Conservation (phyloP, 2,329 filamentous ascomycete species). For the Aspergillus sp. region DNA sequence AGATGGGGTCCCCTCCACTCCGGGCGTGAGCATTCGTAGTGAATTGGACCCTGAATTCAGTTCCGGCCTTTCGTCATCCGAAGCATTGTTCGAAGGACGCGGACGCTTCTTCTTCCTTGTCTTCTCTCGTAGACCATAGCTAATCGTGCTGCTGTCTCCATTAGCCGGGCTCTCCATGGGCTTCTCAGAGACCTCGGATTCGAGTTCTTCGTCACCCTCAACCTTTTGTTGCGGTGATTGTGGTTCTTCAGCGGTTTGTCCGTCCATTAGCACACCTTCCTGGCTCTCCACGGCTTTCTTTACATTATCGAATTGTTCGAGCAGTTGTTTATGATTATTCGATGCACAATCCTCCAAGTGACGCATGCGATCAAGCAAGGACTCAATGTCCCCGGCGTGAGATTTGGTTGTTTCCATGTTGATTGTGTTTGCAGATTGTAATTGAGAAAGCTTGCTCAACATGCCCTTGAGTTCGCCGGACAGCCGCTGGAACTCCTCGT, state of each 20-base stretch:
- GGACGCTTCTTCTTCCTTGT: constrained; percentile 10
- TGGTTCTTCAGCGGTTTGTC: neutral
- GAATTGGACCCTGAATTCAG: neutral
- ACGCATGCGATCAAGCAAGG: constrained; percentile 6
- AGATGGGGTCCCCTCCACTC: neutral
- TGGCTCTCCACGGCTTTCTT: constrained; percentile 1
- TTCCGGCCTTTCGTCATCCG: constrained; percentile 3
- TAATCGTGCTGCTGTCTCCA: neutral
- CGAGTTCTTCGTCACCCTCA: neutral
- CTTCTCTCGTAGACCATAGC: constrained; percentile 4
- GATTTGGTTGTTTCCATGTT: neutral
- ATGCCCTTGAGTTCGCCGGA: constrained; percentile 8
- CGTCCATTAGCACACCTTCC: neutral
- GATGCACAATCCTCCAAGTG: neutral
- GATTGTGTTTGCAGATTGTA: constrained; percentile 1
- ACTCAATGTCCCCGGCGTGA: neutral
- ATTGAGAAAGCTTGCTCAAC: constrained; percentile 2
- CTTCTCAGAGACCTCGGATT: neutral
- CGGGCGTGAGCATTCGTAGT: constrained; percentile 1
- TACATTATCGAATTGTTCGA: constrained; percentile 2
- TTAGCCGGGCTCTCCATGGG: neutral
- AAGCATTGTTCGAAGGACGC: neutral
- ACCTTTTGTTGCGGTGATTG: neutral
- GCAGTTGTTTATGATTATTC: constrained; percentile 1
- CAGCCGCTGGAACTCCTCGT: constrained; percentile 2